These are phyloP conservation scores for Mycogone perniciosa DNA, from an alignment of 2,329 filamentous ascomycete species.

Conservation along the genomic window DNA sequence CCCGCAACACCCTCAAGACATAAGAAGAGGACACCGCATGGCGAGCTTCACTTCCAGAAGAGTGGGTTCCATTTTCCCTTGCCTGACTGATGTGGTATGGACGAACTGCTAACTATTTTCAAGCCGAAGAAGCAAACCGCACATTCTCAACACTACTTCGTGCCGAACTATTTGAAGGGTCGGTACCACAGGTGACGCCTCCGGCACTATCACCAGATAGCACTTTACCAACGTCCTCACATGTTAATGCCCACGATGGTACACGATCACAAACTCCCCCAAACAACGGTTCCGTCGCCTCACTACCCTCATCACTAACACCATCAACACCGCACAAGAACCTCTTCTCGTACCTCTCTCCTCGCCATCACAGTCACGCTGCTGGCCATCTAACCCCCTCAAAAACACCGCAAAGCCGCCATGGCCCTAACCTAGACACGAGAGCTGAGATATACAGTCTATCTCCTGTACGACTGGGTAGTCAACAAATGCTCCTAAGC, in stretches of 20 bases:
- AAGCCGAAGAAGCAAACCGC: slow-evolving; percentile 87
- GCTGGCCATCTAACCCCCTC: slow-evolving; percentile 83
- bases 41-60: slow-evolving; percentile 89
- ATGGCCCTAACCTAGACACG: slow-evolving; percentile 83
- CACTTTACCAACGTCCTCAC: slow-evolving; percentile 40
- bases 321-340: slow-evolving; percentile 97
- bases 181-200: slow-evolving; percentile 74
- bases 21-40: slow-evolving; percentile 78
- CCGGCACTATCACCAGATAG: slow-evolving; percentile 56
- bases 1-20: slow-evolving; percentile 83
- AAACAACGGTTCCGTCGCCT: slow-evolving; percentile 51
- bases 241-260: slow-evolving; percentile 54
- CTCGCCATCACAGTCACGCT: slow-evolving; percentile 59
- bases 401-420: slow-evolving; percentile 79
- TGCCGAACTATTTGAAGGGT: slow-evolving; percentile 85
- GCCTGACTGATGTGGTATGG: slow-evolving; percentile 11
- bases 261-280: slow-evolving; percentile 78
- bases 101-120: slow-evolving; percentile 6
- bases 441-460: slow-evolving; percentile 91
- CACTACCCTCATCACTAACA: slow-evolving; percentile 69
- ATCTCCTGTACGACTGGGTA: slow-evolving; percentile 87
- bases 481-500: slow-evolving; percentile 87
- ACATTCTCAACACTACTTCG: slow-evolving; percentile 85
- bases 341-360: slow-evolving; percentile 85
- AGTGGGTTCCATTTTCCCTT: slow-evolving; percentile 49